Evolutionary conservation across 2,329 filamentous ascomycete species (phyloP).

Genomic region (Penicillium sp.): DNA sequence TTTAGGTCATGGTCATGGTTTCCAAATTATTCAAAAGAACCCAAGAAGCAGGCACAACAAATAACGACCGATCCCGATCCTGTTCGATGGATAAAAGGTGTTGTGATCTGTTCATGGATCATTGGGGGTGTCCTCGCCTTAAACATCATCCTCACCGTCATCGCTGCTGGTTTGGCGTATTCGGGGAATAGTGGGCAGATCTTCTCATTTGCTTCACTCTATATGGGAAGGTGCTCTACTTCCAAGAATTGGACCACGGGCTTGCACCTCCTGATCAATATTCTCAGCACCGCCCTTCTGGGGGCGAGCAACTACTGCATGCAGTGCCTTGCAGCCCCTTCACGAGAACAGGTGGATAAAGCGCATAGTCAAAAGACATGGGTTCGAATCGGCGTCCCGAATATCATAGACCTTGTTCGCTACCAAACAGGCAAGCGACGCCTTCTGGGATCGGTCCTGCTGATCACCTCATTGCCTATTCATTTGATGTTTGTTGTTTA

Average conservation of each 20-base stretch:
- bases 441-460: not conserved
- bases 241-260: not conserved
- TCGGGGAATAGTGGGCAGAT: not conserved
- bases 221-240: not conserved
- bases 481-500: not conserved
- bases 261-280: conserved; percentile 2
- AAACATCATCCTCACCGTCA: not conserved
- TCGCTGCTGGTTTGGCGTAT: not conserved
- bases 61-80: not conserved
- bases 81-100: not conserved
- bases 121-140: not conserved
- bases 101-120: not conserved
- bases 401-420: conserved; percentile 22
- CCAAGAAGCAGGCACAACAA: not conserved
- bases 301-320: conserved; percentile 6
- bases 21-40: not conserved
- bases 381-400: not conserved
- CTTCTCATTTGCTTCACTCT: not conserved
- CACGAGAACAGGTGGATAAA: not conserved
- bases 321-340: not conserved
- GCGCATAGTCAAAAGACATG: conserved; percentile 1
- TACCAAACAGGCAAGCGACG: conserved; percentile 1
- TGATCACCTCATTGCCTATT: not conserved
- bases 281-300: not conserved
- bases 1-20: not conserved